Percentiles rank a stretch among this genome's conserved stretches.
These are phyloP conservation scores for Claviceps digitariae DNA, from an alignment of 2,329 filamentous ascomycete genomes.

Conservation along the genomic window DNA sequence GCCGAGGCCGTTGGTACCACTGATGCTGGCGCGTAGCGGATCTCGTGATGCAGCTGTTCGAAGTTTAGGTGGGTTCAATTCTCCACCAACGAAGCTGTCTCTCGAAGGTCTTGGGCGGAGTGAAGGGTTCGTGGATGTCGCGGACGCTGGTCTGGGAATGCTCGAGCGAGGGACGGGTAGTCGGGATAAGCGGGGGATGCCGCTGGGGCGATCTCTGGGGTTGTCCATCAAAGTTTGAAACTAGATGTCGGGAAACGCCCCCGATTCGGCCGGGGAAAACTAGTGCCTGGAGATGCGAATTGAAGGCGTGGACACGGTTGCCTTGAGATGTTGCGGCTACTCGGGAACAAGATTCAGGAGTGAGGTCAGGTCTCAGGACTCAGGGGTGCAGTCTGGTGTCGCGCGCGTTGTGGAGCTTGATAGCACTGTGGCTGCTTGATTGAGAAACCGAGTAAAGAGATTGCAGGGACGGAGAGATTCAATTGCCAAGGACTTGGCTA, in stretches of 20 bases:
- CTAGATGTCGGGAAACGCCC: too few relatives aligned
- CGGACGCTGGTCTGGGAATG: slow-evolving; percentile 17
- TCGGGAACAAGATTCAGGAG: not conserved
- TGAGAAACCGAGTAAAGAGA: too few relatives aligned
- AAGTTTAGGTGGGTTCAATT: slow-evolving; percentile 27
- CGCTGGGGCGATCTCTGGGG: slow-evolving; percentile 22
- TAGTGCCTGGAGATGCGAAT: not conserved
- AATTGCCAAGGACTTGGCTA: not conserved
- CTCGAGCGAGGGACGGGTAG: slow-evolving; percentile 23
- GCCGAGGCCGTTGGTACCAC: slow-evolving; percentile 9
- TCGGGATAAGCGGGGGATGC: slow-evolving; percentile 25
- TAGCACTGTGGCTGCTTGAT: not conserved
- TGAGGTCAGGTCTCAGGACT: too few relatives aligned
- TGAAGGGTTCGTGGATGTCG: slow-evolving; percentile 12
- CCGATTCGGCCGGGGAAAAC: too few relatives aligned
- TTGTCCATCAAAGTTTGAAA: slow-evolving; percentile 15
- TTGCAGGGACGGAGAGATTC: not conserved
- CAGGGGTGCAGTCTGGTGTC: not conserved
- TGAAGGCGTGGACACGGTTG: not conserved
- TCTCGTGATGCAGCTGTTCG: slow-evolving; percentile 27
- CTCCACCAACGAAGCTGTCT: slow-evolving; percentile 10
- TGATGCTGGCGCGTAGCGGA: slow-evolving; percentile 19
- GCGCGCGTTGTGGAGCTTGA: not conserved
- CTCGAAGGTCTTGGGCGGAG: not conserved
- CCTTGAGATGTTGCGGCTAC: not conserved